These are phyloP conservation scores for Pseudogymnoascus sp. DNA, from an alignment of 2,329 filamentous ascomycete species.

Conservation along the genomic window DNA sequence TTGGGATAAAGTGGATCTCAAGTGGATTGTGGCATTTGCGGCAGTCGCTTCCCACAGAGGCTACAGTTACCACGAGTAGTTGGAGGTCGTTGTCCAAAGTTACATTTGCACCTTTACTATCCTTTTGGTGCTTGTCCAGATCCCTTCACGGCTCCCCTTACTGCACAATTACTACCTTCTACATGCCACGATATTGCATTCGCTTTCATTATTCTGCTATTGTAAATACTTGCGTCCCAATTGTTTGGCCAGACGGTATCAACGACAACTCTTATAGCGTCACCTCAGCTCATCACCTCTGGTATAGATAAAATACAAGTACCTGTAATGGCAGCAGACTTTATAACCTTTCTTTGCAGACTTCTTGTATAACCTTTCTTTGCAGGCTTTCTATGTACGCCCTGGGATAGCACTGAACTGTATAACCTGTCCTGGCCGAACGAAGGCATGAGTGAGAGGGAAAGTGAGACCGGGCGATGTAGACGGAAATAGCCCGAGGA, in stretches of 20 bases:
- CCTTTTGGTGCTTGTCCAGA: neutral
- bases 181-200: neutral
- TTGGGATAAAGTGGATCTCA: constrained; percentile 2
- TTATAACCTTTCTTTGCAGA: neutral
- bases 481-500: neutral
- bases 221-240: neutral
- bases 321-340: neutral
- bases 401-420: too few species aligned
- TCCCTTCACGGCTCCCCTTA: neutral
- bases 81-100: neutral
- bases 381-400: too few species aligned
- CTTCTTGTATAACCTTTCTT: too few species aligned
- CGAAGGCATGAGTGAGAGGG: too few species aligned
- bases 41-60: neutral
- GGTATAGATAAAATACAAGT: neutral
- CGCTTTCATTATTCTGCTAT: neutral
- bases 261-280: neutral
- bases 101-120: neutral
- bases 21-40: neutral
- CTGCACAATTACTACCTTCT: neutral
- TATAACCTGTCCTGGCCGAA: too few species aligned
- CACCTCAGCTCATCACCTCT: neutral
- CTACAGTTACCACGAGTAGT: neutral
- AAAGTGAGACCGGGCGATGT: too few species aligned
- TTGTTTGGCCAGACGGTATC: neutral